These are phyloP conservation scores for Mycena metata DNA, from an alignment of 768 basidiomycete genomes.

Conservation along the genomic window DNA sequence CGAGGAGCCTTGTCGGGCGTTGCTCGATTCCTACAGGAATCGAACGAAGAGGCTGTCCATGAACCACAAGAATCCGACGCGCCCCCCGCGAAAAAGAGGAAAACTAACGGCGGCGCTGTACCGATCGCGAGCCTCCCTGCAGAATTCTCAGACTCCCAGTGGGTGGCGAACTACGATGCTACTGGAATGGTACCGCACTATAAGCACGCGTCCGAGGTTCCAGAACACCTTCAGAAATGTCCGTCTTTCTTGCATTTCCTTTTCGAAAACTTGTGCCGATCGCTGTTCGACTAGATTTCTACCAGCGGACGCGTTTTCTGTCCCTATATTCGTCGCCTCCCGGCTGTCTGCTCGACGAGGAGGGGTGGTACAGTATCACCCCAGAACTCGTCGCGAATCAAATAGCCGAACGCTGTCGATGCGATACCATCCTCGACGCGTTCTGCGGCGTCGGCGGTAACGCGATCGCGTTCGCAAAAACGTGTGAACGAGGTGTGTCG, in stretches of 20 bases:
- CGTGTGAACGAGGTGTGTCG: constrained; percentile 87
- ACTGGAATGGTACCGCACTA: constrained; percentile 83
- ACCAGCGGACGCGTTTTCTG: constrained; percentile 86
- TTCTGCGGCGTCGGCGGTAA: constrained; percentile 99
- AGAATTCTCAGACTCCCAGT: constrained; percentile 44
- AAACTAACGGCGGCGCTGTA: constrained; percentile 32
- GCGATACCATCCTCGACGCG: constrained; percentile 88
- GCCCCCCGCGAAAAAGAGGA: constrained; percentile 54
- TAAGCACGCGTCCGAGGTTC: constrained; percentile 73
- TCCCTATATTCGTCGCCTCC: constrained; percentile 75
- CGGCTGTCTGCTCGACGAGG: constrained; percentile 91
- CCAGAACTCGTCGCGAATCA: constrained; percentile 93
- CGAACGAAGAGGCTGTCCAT: constrained; percentile 41
- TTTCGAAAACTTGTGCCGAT: constrained; percentile 5
- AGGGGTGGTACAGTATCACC: constrained; percentile 99
- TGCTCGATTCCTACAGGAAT: constrained; percentile 57
- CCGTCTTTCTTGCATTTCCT: constrained; percentile 45
- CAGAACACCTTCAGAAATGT: constrained; percentile 88
- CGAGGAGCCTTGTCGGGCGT: constrained; percentile 59
- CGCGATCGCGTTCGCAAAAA: constrained; percentile 95
- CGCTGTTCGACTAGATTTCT: constrained; percentile 72
- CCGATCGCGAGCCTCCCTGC: constrained; percentile 20
- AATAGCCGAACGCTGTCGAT: constrained; percentile 93
- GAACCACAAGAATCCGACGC: constrained; percentile 28
- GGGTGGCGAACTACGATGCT: constrained; percentile 71